Conservation (phyloP, 1,284 basidiomycete species). For the Irpex sp. region DNA sequence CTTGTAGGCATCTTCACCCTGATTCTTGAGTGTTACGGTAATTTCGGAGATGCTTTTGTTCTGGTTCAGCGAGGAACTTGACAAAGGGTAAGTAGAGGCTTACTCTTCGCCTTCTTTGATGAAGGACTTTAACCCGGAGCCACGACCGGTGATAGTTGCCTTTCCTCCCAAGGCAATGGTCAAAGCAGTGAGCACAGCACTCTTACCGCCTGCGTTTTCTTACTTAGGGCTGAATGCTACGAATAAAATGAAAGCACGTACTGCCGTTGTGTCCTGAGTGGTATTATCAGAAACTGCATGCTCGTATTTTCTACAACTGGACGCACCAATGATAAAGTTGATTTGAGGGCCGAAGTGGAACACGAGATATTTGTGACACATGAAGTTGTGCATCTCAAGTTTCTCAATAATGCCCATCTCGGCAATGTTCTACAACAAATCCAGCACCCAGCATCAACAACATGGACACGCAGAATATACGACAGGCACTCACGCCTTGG, state of each 20-base stretch:
- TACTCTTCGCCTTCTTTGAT: constrained; percentile 84
- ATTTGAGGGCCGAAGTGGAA: constrained; percentile 88
- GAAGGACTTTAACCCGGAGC: constrained; percentile 83
- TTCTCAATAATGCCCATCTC: constrained; percentile 86
- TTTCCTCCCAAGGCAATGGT: constrained; percentile 94
- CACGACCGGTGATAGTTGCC: constrained; percentile 85
- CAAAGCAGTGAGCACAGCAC: constrained; percentile 91
- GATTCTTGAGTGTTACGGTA: constrained; percentile 80
- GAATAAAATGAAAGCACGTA: constrained; percentile 32
- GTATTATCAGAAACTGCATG: neutral
- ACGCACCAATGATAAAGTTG: constrained; percentile 94
- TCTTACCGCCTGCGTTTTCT: constrained; percentile 91
- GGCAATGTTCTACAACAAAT: constrained; percentile 56
- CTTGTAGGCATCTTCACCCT: constrained; percentile 86
- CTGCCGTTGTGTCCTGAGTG: constrained; percentile 74
- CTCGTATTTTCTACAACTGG: neutral
- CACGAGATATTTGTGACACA: constrained; percentile 88
- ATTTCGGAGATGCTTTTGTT: constrained; percentile 66
- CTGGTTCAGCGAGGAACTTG: neutral
- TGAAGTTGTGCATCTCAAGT: constrained; percentile 90
- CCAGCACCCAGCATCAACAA: no score
- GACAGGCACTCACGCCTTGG: constrained; percentile 47
- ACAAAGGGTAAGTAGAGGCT: neutral
- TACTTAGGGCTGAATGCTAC: neutral
- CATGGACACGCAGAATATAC: neutral